phyloP scores from a whole-genome alignment of 2,329 filamentous ascomycete species.

The Hypomyces rosellus region DNA sequence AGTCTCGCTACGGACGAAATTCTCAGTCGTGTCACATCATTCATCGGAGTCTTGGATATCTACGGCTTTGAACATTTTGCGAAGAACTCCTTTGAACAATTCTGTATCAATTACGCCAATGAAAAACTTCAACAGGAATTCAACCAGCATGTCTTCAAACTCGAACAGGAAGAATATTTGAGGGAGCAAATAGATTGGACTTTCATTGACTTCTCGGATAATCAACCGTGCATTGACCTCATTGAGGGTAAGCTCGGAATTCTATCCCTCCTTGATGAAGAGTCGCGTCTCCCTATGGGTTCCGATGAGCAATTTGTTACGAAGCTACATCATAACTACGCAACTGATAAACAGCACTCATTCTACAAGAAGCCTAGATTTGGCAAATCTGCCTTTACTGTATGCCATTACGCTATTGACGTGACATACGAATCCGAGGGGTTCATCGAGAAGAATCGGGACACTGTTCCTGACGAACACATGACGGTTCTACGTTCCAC shows the following conservation, averaged over 20 bases:
- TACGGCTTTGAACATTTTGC: constrained; percentile 99
- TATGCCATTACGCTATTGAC: constrained; percentile 96
- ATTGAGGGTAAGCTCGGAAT: constrained; percentile 97
- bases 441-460: constrained; percentile 98
- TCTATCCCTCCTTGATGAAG: constrained; percentile 86
- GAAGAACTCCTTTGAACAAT: constrained; percentile 94
- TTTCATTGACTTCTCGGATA: constrained; percentile 98
- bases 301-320: constrained; percentile 95
- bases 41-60: constrained; percentile 98
- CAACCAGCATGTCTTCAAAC: constrained; percentile 99
- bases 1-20: constrained; percentile 87
- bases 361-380: constrained; percentile 99
- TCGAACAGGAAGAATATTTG: constrained; percentile 97
- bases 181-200: constrained; percentile 99
- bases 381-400: constrained; percentile 93
- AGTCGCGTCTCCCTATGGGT: constrained; percentile 93
- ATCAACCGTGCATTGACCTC: constrained; percentile 96
- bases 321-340: constrained; percentile 92
- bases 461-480: constrained; percentile 97
- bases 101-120: constrained; percentile 99
- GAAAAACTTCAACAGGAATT: constrained; percentile 99
- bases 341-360: constrained; percentile 81
- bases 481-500: constrained; percentile 86
- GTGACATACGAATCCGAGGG: constrained; percentile 98
- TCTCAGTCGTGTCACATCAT: constrained; percentile 72